Base-by-base conservation (phyloP, 345 rosid genomes). In the Anastatica hierochuntica region DNA sequence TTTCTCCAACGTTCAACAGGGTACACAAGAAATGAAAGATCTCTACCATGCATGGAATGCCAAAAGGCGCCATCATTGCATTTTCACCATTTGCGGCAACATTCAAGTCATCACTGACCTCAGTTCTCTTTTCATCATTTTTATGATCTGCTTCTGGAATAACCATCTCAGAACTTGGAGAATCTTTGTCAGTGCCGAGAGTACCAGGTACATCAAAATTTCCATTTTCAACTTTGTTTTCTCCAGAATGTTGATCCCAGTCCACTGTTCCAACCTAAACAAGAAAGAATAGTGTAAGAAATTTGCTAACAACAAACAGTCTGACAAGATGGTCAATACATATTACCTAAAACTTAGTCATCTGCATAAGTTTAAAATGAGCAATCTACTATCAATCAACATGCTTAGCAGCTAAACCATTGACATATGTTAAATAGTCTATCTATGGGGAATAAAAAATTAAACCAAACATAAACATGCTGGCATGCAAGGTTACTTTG, bases 41-140 rank as follows among this genome's bases (percentile, higher is more conserved):
- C 60, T 81, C 94, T 64, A 79, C 82, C 85, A 84, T 77, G 77
- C 88, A 84, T 27, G 79, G 82, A 43, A 84, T 63, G 24, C 88
- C 94, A 72, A 69, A 84, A 15, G 88, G 83, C 30, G 74, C 83
- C 68, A 54, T 54, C 85, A 76, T 75, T 40, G 63, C 42, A 39
- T 34, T 53, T 37, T 73, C 79, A 66, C 52, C 70, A 58, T 67
- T 72, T 63, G 63, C 62, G 70, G 67, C 40, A 60, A 64, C 74
- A 54, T 71, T 76, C 56, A 16, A 49, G 33, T 49, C 72, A 43
- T 41, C 69, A 20, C 30, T 49, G 49, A 53, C 71, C 29, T 49
- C 78, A 35, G 46, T 47, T 43, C 42, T 49, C 48, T 47, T 72
- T 49, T 62, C 66, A 50, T 74, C 77, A 37, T 6, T 65, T 41